phyloP scores from a whole-genome alignment of 768 basidiomycete genomes.

The Candolleomyces efflorescens region DNA sequence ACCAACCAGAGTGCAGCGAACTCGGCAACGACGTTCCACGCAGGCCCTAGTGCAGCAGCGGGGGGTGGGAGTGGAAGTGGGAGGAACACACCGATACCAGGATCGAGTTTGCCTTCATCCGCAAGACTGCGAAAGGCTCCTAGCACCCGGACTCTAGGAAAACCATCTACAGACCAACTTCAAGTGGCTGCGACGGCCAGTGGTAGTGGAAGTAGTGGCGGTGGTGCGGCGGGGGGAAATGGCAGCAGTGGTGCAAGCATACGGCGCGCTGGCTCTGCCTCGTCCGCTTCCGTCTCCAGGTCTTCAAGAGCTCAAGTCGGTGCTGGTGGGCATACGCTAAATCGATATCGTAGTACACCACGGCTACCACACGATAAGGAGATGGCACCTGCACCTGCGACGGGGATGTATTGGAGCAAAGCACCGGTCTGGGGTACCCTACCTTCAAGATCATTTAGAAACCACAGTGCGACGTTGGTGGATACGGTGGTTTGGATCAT shows the following conservation, averaged over 20 bases:
- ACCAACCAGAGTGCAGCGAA: slow-evolving; percentile 5
- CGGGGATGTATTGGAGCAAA: slow-evolving; percentile 81
- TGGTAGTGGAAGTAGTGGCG: background rate
- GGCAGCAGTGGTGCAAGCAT: background rate
- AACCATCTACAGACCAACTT: slow-evolving; percentile 6
- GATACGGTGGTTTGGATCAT: slow-evolving; percentile 84
- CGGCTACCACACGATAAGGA: slow-evolving; percentile 60
- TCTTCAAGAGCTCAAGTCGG: background rate
- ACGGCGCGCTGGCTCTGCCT: background rate
- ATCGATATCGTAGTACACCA: slow-evolving; percentile 34
- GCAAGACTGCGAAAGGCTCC: slow-evolving; percentile 1
- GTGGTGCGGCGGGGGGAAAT: background rate
- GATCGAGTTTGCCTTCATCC: background rate
- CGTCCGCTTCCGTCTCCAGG: background rate
- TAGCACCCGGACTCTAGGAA: slow-evolving; percentile 4
- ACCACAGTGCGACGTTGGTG: slow-evolving; percentile 81
- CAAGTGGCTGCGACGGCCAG: background rate
- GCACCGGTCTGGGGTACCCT: slow-evolving; percentile 74
- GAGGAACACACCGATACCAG: background rate
- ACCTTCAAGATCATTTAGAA: slow-evolving; percentile 67
- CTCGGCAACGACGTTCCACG: background rate
- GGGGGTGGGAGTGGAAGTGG: background rate
- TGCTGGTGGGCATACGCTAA: background rate
- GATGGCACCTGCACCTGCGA: slow-evolving; percentile 58
- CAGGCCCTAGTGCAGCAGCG: background rate